Evolutionary conservation across 306 rosid species (phyloP), one percentile per base, ranked within the genome.

Genomic region (Medicago truncatula): DNA sequence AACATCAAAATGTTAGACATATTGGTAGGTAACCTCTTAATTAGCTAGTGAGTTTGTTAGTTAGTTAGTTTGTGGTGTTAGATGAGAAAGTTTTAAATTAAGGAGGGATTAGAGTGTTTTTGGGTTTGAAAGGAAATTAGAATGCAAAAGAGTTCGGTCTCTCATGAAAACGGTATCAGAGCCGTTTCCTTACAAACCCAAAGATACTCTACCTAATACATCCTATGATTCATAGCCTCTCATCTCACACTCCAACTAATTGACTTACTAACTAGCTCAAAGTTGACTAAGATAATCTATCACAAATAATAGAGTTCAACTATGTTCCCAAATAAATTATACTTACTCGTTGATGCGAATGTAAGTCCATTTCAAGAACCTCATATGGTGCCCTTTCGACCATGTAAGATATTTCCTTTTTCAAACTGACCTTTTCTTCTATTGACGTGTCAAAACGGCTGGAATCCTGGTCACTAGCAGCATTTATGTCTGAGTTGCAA

Each of bases 321-420:
- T 56, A 53, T 1, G 74, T 40, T 47, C 53, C 53, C 71, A 46
- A 67, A 17, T 74, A 52, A 72, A 78, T 83, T 17, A 74, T 63
- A 50, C 83, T 83, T 87, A 95, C 98, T 86, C 98, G 85, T 78
- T 85, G 77, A 58, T 82, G 85, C 58, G 93, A 86, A 82, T 80
- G 80, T 63, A 87, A 81, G 73, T 90, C 96, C 87, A 74, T 82
- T 67, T 86, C 96, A 67, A 88, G 85, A 82, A 95, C 86, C 80
- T 85, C 86, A 25, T 66, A 73, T 63, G 95, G 97, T 66, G 84
- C 78, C 83, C 83, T 85, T 84, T 89, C 96, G 53, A 95, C 53
- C 90, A 90, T 78, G 67, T 67, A 76, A 75, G 94, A 85, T 78
- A 95, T 83, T 77, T 95, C 98, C 50, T 84, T 87, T 81, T 76